Evolutionary conservation across 306 rosid species (phyloP).

Genomic region (Corylus americana): DNA sequence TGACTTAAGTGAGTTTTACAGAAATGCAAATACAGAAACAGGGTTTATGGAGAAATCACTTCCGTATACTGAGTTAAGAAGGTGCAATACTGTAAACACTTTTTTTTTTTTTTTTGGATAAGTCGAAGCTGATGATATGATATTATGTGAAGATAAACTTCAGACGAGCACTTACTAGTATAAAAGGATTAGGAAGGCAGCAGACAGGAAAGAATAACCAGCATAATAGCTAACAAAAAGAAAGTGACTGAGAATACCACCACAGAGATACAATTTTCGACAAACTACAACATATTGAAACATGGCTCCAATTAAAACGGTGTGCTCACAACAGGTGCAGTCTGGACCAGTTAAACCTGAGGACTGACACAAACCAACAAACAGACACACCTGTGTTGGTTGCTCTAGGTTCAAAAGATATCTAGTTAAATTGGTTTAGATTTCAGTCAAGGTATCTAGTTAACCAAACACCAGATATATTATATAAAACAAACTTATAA

Average conservation of each 20-base stretch:
- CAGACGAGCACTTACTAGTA: background rate
- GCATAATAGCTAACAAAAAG: background rate
- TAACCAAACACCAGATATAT: background rate
- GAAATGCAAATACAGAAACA: background rate
- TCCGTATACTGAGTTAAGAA: background rate
- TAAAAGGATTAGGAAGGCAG: background rate
- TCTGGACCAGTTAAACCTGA: background rate
- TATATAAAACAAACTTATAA: background rate
- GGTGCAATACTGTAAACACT: background rate
- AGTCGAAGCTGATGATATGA: background rate
- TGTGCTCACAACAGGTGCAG: background rate
- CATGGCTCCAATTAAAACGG: background rate
- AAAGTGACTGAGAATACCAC: background rate
- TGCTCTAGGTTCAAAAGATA: background rate
- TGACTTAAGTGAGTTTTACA: background rate
- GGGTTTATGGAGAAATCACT: background rate
- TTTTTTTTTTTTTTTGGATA: background rate
- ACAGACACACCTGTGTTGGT: background rate
- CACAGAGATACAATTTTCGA: background rate
- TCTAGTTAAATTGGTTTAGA: background rate
- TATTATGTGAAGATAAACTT: background rate
- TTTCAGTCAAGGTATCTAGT: background rate
- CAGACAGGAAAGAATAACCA: background rate
- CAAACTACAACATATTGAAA: background rate
- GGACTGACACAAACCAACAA: background rate